Evolutionary conservation across 441 rosid genomes (phyloP).

Genomic region (Croton setiger): DNA sequence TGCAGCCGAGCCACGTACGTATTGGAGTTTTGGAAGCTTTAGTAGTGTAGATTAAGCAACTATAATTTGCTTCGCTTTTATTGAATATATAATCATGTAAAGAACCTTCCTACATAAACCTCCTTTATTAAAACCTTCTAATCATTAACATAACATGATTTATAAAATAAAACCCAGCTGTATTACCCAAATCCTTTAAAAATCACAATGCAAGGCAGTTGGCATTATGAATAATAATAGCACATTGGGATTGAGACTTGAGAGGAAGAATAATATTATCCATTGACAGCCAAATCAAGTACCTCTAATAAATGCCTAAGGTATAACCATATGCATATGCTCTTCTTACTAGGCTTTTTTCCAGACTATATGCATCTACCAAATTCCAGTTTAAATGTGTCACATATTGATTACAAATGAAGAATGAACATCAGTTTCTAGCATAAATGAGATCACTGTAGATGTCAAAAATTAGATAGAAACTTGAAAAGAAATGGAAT

Average conservation of each 20-base stretch:
- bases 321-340: neutral
- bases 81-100: no score
- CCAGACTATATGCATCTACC: neutral
- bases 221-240: neutral
- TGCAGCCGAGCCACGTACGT: no score
- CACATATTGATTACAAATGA: neutral
- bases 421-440: neutral
- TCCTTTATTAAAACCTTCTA: no score
- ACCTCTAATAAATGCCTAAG: neutral
- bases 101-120: no score
- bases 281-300: neutral
- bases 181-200: neutral
- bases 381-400: neutral
- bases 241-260: no score
- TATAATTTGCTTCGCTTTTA: no score
- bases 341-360: neutral
- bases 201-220: neutral
- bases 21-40: no score
- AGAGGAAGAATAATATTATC: no score
- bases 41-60: no score
- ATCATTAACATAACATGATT: no score
- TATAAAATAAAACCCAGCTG: neutral
- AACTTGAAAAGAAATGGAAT: neutral
- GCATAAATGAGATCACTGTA: neutral
- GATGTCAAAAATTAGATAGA: neutral